phyloP scores from a whole-genome alignment of 2,329 filamentous ascomycete genomes.

The Trichoderma afroharzianum region DNA sequence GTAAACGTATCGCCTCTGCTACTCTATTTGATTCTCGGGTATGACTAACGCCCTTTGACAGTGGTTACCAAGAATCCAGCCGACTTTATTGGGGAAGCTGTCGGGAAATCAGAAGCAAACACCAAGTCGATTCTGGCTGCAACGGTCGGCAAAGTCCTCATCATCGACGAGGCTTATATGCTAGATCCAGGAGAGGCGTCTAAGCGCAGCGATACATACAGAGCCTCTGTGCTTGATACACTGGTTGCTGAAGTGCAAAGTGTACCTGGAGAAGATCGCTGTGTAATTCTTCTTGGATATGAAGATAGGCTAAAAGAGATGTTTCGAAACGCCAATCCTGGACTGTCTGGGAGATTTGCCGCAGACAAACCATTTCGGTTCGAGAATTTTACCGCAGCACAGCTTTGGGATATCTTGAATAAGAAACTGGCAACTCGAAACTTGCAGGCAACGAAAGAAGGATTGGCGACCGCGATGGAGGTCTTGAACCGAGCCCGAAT shows the following conservation, averaged over 20 bases:
- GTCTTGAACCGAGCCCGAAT: neutral
- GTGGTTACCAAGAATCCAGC: slow-evolving; percentile 53
- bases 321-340: neutral
- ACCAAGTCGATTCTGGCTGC: slow-evolving; percentile 55
- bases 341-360: neutral
- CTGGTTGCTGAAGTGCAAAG: slow-evolving; percentile 2
- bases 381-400: neutral
- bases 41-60: slow-evolving; percentile 32
- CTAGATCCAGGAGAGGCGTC: neutral
- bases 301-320: neutral
- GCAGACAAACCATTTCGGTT: neutral
- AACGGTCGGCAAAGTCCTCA: slow-evolving; percentile 62
- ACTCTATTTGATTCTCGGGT: neutral
- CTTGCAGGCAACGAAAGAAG: neutral
- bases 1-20: neutral
- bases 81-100: slow-evolving; percentile 63
- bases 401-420: neutral
- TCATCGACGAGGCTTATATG: slow-evolving; percentile 67
- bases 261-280: neutral
- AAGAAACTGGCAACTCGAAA: neutral
- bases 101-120: slow-evolving; percentile 68
- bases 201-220: neutral
- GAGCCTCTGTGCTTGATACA: neutral
- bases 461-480: neutral
- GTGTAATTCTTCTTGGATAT: neutral